Evolutionary conservation across 495 filamentous ascomycete species (phyloP).

Genomic region (Trichoderma asperelloides): DNA sequence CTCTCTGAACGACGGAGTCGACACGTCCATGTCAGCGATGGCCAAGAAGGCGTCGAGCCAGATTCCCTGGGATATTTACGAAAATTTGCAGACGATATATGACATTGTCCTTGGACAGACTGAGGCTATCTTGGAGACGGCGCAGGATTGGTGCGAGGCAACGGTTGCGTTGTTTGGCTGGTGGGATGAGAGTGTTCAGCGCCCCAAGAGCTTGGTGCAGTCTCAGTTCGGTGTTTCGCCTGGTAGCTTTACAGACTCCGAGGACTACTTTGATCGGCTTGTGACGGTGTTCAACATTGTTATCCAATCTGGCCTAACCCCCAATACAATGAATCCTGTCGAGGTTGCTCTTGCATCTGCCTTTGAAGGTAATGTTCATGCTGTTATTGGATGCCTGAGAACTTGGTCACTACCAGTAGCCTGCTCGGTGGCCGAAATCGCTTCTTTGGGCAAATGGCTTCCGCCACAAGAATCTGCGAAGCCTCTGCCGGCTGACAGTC

Average conservation of each 20-base stretch:
- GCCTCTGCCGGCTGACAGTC: constrained; percentile 32
- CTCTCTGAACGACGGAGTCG: constrained; percentile 30
- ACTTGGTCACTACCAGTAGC: constrained; percentile 71
- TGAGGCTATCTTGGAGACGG: constrained; percentile 55
- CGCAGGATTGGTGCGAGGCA: constrained; percentile 84
- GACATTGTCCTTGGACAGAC: constrained; percentile 63
- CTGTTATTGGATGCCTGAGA: constrained; percentile 61
- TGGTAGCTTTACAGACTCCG: constrained; percentile 15
- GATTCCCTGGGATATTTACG: constrained; percentile 80
- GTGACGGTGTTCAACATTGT: constrained; percentile 40
- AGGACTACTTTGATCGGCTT: constrained; percentile 39
- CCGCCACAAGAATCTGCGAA: constrained; percentile 36
- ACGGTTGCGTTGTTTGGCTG: constrained; percentile 70
- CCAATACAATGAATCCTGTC: constrained; percentile 61
- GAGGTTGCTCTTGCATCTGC: constrained; percentile 73
- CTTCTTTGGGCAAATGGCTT: constrained; percentile 67
- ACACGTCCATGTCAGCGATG: constrained; percentile 39
- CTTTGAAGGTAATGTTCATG: constrained; percentile 68
- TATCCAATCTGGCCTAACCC: constrained; percentile 44
- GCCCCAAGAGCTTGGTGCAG: constrained; percentile 24
- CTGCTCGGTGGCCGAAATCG: constrained; percentile 70
- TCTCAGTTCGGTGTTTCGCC: constrained; percentile 11
- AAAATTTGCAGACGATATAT: constrained; percentile 67
- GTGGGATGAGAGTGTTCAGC: constrained; percentile 74
- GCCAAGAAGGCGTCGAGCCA: constrained; percentile 69